These are phyloP conservation scores for Lecanoromycetidae sp. DNA, from an alignment of 2,329 filamentous ascomycete genomes.

Conservation along the genomic window DNA sequence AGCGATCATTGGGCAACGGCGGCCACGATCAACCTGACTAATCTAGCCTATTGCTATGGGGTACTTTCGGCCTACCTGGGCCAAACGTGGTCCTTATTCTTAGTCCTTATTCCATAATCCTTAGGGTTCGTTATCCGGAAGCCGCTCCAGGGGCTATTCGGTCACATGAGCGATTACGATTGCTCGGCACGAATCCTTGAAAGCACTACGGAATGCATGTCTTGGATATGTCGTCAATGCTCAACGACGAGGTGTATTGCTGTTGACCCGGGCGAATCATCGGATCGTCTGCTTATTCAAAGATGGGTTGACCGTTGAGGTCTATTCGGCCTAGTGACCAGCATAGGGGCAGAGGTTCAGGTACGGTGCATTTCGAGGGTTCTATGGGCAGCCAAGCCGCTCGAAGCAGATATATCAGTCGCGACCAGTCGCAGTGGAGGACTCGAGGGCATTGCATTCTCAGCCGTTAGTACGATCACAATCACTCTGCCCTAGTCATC, in stretches of 20 bases:
- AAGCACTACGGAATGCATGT: background rate
- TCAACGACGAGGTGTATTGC: background rate
- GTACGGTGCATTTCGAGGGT: background rate
- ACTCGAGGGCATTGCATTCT: background rate
- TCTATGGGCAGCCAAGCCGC: background rate
- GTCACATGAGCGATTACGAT: background rate
- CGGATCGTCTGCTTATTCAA: background rate
- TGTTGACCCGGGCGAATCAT: background rate
- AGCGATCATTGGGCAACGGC: slow-evolving; percentile 1
- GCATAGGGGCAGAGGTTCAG: background rate
- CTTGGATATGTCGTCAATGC: no score
- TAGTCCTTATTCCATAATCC: background rate
- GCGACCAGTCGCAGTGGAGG: no score
- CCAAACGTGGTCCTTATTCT: background rate
- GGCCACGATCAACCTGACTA: no score
- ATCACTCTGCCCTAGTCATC: background rate
- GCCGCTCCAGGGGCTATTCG: background rate
- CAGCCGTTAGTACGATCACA: background rate
- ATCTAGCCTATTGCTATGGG: no score
- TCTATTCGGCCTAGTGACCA: background rate
- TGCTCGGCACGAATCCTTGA: background rate
- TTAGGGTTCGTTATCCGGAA: slow-evolving; percentile 1
- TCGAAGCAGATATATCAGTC: no score
- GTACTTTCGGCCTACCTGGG: no score
- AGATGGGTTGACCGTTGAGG: background rate